Base-by-base conservation (phyloP, 2,329 filamentous ascomycete species). In the Beauveria sp. region DNA sequence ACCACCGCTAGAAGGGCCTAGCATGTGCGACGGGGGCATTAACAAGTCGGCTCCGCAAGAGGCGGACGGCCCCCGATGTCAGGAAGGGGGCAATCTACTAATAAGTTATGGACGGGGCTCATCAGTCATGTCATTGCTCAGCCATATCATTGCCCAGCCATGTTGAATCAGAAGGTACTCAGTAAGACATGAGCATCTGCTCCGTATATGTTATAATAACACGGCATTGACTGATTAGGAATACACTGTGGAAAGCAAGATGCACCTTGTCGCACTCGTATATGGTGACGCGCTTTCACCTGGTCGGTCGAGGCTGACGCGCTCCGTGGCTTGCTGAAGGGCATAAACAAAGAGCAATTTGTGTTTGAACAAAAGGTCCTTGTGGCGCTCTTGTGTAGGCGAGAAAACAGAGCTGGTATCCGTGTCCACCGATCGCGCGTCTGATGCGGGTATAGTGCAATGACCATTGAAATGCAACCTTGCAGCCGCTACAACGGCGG, bases 11-110 rank as follows among this genome's bases (percentile, higher is more conserved):
- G 8, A 26, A 50, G 48, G 16, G 28, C 24, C 14, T 40, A 40
- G 46, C 56, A 59, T 59, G 57, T 60, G 57, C 57, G 57, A 60
- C 57, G 57, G 57, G 57, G 57, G 49, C 57, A 60, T 60, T 20
- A 26, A 42, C 38, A 42, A 38, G 56, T 51, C 22, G 57, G 38
- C 57, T 53, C 57, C 48, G 57, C 57, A 38, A 24, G 4, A 20
- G 26, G 48, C 22, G 14, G 48, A 31, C 1, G 22, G 24, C 40
- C 40, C 38, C 38, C 49, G 57, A 52, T 60, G 48, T 3, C 14
- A 40, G 5, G 24, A 31, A 22, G 31, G 14, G 24, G 56, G 5
- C 3, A 24, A 43, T 54, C 26, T 46, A 22, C n/a, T 14, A 31
- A 24, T 45, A 55, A 10, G 14, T 48, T n/a, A 26, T 49, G 55